A percentile compares a stretch with the other conserved stretches of the same genome.
Conservation (phyloP, 2,329 filamentous ascomycete genomes). For the Pleomassaria siparia region DNA sequence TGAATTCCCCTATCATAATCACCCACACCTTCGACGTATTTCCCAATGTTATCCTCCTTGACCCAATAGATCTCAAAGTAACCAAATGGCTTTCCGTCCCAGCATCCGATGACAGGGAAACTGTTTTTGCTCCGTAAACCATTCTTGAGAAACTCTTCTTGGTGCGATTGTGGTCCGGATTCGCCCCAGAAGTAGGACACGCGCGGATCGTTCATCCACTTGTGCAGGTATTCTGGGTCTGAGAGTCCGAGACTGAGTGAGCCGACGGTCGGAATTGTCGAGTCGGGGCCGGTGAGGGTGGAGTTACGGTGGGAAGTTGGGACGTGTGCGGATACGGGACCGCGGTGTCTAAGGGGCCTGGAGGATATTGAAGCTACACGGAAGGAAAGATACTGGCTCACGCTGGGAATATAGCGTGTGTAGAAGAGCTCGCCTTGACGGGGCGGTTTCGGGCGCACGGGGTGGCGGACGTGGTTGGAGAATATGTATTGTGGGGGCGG, state of each 20-base stretch:
- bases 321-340: slow-evolving; percentile 48
- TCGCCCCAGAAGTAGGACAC: slow-evolving; percentile 84
- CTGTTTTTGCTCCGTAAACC: slow-evolving; percentile 70
- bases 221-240: slow-evolving; percentile 71
- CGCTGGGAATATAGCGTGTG: slow-evolving; percentile 78
- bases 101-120: slow-evolving; percentile 89
- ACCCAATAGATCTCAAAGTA: slow-evolving; percentile 99
- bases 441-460: slow-evolving; percentile 82
- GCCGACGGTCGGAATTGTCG: slow-evolving; percentile 36
- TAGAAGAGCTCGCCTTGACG: slow-evolving; percentile 92
- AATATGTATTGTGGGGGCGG: slow-evolving; percentile 78
- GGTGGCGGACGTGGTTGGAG: slow-evolving; percentile 79
- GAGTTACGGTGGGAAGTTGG: slow-evolving; percentile 22
- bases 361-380: slow-evolving; percentile 74
- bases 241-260: slow-evolving; percentile 42
- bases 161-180: slow-evolving; percentile 57
- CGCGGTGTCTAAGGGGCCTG: slow-evolving; percentile 64
- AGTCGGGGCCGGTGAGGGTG: slow-evolving; percentile 55
- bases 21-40: slow-evolving; percentile 64
- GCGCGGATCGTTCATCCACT: slow-evolving; percentile 86
- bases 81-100: slow-evolving; percentile 93
- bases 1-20: slow-evolving; percentile 91
- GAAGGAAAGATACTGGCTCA: slow-evolving; percentile 85
- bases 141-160: slow-evolving; percentile 67
- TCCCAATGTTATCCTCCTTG: slow-evolving; percentile 81